These are phyloP conservation scores for Thecaphora thlaspeos DNA, from an alignment of 1,284 basidiomycete genomes.

Conservation along the genomic window DNA sequence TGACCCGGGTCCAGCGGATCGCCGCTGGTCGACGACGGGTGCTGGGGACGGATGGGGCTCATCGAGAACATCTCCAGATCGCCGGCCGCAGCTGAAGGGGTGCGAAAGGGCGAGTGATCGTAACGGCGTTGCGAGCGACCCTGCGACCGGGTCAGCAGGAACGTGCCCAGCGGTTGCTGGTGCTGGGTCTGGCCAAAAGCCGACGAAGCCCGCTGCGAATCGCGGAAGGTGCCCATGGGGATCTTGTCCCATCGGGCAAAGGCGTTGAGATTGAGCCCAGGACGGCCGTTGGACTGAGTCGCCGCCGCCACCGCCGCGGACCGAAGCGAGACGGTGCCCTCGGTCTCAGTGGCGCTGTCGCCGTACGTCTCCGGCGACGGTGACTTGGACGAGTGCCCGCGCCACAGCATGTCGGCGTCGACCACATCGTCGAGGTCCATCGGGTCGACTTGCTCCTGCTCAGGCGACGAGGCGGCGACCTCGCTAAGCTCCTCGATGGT, in stretches of 20 bases:
- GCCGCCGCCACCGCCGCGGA: background rate
- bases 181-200: conserved; percentile 15
- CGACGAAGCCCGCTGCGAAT: conserved; percentile 32
- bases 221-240: conserved; percentile 54
- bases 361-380: conserved; percentile 23
- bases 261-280: conserved; percentile 44
- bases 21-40: background rate
- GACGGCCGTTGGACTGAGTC: conserved; percentile 12
- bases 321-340: background rate
- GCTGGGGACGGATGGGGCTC: conserved; percentile 21
- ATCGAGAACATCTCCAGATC: conserved; percentile 33
- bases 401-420: conserved; percentile 47
- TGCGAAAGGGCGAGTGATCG: conserved; percentile 44
- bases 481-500: conserved; percentile 39
- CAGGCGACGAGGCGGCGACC: conserved; percentile 38
- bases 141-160: conserved; percentile 41
- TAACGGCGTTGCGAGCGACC: conserved; percentile 17
- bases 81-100: conserved; percentile 25
- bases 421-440: conserved; percentile 56
- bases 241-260: conserved; percentile 54
- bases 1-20: background rate
- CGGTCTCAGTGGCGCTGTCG: conserved; percentile 8
- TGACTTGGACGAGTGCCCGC: conserved; percentile 32
- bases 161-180: conserved; percentile 39
- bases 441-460: conserved; percentile 25